A percentile compares a stretch with the other conserved stretches of the same genome.
Conservation (phyloP, 345 rosid species). For the Raphanus sativus region DNA sequence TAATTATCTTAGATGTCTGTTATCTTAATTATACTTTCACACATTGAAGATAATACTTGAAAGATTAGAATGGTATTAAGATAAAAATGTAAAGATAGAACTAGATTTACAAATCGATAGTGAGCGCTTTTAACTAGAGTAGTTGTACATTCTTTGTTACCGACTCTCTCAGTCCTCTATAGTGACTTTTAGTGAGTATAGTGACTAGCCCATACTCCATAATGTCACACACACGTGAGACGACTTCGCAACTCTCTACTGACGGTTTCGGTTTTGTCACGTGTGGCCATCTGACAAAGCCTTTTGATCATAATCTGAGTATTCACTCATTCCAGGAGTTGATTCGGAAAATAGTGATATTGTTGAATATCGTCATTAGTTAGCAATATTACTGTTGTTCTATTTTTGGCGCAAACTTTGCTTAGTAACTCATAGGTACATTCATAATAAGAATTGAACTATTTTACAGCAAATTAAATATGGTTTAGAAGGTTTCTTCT, state of each 20-base stretch:
- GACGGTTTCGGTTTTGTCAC: slow-evolving; percentile 16
- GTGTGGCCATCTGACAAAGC: neutral
- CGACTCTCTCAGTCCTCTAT: neutral
- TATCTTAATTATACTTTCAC: neutral
- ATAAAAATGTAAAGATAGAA: neutral
- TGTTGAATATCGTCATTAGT: neutral
- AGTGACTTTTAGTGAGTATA: no score
- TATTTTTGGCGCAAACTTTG: neutral
- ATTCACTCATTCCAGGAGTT: slow-evolving; percentile 6
- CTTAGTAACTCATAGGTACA: neutral
- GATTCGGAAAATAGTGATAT: neutral
- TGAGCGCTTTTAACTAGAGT: no score
- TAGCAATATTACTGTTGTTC: neutral
- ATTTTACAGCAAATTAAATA: no score
- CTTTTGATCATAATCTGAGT: slow-evolving; percentile 16
- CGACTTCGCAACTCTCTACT: slow-evolving; percentile 16
- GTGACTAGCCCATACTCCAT: neutral
- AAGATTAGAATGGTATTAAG: slow-evolving; percentile 2
- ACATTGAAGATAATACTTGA: neutral
- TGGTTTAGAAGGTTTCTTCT: no score
- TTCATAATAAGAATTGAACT: no score
- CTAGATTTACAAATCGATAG: neutral
- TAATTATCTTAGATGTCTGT: neutral
- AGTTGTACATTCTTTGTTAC: neutral
- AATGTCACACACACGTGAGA: slow-evolving; percentile 28